Conservation (phyloP, 1,284 basidiomycete species). For the Sanghuangporus weigelae region DNA sequence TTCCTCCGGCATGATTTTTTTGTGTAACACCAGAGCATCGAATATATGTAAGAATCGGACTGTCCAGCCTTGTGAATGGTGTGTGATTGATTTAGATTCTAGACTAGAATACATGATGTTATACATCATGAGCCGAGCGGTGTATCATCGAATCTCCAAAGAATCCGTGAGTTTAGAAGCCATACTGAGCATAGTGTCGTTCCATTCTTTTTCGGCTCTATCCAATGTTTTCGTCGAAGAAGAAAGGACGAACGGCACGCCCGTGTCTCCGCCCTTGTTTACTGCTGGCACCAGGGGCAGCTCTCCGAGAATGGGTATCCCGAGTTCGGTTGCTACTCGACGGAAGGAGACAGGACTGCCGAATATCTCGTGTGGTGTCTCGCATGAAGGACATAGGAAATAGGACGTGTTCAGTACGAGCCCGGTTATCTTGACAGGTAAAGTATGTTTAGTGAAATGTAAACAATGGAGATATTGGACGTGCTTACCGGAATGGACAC, state of each 20-base stretch:
- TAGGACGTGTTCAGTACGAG: slow-evolving; percentile 89
- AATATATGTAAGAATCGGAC: no score
- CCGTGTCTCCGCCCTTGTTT: slow-evolving; percentile 72
- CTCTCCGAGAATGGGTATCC: slow-evolving; percentile 72
- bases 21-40: no score
- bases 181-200: slow-evolving; percentile 38
- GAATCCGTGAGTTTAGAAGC: slow-evolving; percentile 38
- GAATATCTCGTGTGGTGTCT: slow-evolving; percentile 71
- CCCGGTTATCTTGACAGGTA: slow-evolving; percentile 69
- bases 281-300: slow-evolving; percentile 80
- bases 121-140: no score
- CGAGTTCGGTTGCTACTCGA: slow-evolving; percentile 54
- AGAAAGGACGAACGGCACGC: slow-evolving; percentile 52
- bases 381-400: slow-evolving; percentile 80
- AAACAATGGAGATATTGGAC: background rate
- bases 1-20: slow-evolving; percentile 79
- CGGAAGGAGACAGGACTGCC: slow-evolving; percentile 69
- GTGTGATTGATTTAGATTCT: no score
- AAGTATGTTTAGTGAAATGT: background rate
- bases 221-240: slow-evolving; percentile 21
- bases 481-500: slow-evolving; percentile 76
- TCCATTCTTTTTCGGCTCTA: slow-evolving; percentile 40
- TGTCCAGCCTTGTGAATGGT: no score
- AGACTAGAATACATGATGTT: no score
- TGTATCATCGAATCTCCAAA: background rate